Percentiles rank a stretch among this genome's conserved stretches.
Conservation (phyloP, 129 eudicot genomes). For the Artemisia argyi region DNA sequence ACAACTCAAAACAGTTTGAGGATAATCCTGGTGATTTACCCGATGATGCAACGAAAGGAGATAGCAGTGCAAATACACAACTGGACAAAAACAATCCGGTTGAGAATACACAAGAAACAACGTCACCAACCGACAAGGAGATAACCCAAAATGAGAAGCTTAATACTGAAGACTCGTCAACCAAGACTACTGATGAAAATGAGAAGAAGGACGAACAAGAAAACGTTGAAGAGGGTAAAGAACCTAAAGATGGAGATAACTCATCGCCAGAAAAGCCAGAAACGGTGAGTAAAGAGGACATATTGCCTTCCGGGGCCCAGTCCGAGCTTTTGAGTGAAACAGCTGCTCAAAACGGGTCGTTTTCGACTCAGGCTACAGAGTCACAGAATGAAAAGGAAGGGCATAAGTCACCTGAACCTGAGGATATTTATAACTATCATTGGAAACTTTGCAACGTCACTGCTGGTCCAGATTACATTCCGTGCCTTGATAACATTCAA, state of each 20-base stretch:
- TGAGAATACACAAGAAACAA: slow-evolving; percentile 27
- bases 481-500: slow-evolving; percentile 77
- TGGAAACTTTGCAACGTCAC: slow-evolving; percentile 83
- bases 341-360: slow-evolving; percentile 62
- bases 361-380: slow-evolving; percentile 77
- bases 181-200: slow-evolving; percentile 27
- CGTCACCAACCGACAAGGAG: slow-evolving; percentile 22
- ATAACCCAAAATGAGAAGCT: slow-evolving; percentile 45
- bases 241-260: slow-evolving; percentile 22
- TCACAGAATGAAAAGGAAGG: slow-evolving; percentile 73
- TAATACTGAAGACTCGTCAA: too few relatives aligned
- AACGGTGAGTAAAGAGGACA: slow-evolving; percentile 32
- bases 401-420: slow-evolving; percentile 38
- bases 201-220: slow-evolving; percentile 33
- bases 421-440: slow-evolving; percentile 26
- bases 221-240: slow-evolving; percentile 23
- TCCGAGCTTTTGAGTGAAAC: slow-evolving; percentile 81
- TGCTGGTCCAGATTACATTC: slow-evolving; percentile 85
- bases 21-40: slow-evolving; percentile 89
- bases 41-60: slow-evolving; percentile 92
- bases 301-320: slow-evolving; percentile 70
- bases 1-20: slow-evolving; percentile 62
- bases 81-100: slow-evolving; percentile 36
- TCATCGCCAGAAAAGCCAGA: slow-evolving; percentile 31
- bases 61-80: slow-evolving; percentile 27